A percentile compares a stretch with the other conserved stretches of the same genome.
phyloP scores from a whole-genome alignment of 495 filamentous ascomycete genomes.

The Neurospora sp. region DNA sequence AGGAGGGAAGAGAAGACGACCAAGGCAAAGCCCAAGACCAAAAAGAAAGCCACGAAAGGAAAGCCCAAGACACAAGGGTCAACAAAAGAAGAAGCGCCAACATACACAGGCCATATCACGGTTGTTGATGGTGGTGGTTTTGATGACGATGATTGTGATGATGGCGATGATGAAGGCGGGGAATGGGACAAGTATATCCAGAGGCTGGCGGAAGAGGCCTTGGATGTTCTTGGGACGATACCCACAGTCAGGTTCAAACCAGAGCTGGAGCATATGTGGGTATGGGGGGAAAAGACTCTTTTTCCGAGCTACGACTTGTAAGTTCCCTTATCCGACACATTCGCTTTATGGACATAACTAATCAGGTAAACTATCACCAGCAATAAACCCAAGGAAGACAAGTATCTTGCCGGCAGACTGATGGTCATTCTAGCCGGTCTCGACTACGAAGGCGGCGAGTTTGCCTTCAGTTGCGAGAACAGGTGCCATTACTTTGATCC shows the following conservation, averaged over 20 bases:
- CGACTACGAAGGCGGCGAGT: not conserved
- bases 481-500: not conserved
- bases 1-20: not conserved
- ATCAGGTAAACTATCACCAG: not conserved
- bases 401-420: not conserved
- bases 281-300: not conserved
- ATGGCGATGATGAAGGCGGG: not conserved
- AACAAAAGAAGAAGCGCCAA: not conserved
- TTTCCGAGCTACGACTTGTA: not conserved
- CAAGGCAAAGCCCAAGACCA: not conserved
- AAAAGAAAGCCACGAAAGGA: not conserved
- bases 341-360: not conserved
- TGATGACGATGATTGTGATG: not conserved
- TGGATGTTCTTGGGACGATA: not conserved
- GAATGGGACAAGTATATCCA: not conserved
- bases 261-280: not conserved
- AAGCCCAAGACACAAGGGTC: not conserved
- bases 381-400: not conserved
- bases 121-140: not conserved
- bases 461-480: not conserved
- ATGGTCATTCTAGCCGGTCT: not conserved
- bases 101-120: not conserved
- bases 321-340: not conserved
- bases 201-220: not conserved
- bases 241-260: not conserved